Evolutionary conservation across 176 grass and related monocot species (phyloP).

Genomic region (Bonia amplexicaulis): DNA sequence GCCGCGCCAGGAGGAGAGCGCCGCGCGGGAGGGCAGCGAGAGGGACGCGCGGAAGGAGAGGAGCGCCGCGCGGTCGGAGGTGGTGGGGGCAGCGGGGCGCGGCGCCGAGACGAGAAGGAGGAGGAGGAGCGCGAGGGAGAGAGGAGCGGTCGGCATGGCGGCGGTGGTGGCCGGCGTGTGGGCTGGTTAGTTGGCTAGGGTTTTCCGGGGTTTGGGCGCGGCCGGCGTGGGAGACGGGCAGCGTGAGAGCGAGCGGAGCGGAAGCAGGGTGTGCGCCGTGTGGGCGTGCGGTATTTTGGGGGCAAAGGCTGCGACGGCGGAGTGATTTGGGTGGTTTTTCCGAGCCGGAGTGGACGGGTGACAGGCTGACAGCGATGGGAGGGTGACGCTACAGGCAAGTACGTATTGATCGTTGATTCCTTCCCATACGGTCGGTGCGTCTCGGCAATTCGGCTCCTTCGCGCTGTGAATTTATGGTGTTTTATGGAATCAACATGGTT

Average conservation of each 20-base stretch:
- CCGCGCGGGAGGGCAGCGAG: constrained; percentile 15
- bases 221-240: constrained; percentile 44
- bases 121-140: neutral
- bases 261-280: neutral
- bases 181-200: constrained; percentile 35
- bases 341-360: too few species aligned
- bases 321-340: neutral
- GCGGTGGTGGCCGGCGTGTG: constrained; percentile 31
- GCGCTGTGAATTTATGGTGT: too few species aligned
- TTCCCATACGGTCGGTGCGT: too few species aligned
- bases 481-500: too few species aligned
- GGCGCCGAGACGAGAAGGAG: constrained; percentile 14
- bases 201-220: constrained; percentile 58
- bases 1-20: constrained; percentile 44
- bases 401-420: too few species aligned
- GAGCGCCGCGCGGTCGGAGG: constrained; percentile 41
- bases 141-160: constrained; percentile 34
- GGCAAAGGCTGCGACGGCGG: neutral
- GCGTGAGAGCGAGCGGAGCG: neutral
- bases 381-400: too few species aligned
- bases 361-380: too few species aligned
- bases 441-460: too few species aligned
- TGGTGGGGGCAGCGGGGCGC: neutral
- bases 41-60: constrained; percentile 40
- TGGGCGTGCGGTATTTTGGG: neutral